These are phyloP conservation scores for Monotropa hypopitys DNA, from an alignment of 179 eudicot species.

Conservation along the genomic window DNA sequence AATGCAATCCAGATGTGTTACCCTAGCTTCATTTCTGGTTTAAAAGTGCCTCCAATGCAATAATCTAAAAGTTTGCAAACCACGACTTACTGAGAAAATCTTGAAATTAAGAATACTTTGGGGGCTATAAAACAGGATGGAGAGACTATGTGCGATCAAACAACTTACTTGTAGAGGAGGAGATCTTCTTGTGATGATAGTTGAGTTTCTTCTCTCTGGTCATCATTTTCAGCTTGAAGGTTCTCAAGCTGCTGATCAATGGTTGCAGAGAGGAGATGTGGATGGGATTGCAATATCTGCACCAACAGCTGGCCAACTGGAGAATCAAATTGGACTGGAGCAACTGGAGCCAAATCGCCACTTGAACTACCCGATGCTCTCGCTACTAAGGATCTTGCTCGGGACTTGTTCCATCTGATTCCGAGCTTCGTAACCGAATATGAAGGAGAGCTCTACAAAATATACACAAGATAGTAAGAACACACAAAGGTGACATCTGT, in stretches of 20 bases:
- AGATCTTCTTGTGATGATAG: slow-evolving; percentile 45
- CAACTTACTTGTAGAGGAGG: slow-evolving; percentile 63
- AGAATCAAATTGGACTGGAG: slow-evolving; percentile 77
- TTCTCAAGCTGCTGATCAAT: slow-evolving; percentile 92
- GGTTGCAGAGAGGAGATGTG: slow-evolving; percentile 77
- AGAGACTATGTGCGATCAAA: not conserved
- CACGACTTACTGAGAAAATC: not conserved
- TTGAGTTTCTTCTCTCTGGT: slow-evolving; percentile 37
- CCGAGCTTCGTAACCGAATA: slow-evolving; percentile 38
- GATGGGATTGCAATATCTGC: slow-evolving; percentile 76
- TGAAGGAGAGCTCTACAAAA: slow-evolving; percentile 35
- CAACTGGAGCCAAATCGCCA: slow-evolving; percentile 44
- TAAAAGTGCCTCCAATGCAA: not conserved
- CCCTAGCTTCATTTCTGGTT: not conserved
- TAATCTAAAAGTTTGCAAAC: slow-evolving; percentile 1
- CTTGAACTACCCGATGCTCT: slow-evolving; percentile 53
- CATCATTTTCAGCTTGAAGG: slow-evolving; percentile 59
- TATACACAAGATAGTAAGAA: slow-evolving; percentile 17
- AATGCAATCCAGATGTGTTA: not conserved
- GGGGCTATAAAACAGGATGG: not conserved
- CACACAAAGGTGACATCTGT: not conserved
- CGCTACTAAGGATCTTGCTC: slow-evolving; percentile 37
- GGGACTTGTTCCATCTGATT: slow-evolving; percentile 26
- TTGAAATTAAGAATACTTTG: not conserved
- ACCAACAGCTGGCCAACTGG: slow-evolving; percentile 73